A percentile compares a stretch with the other conserved stretches of the same genome.
These are phyloP conservation scores for Hypseocharis bilobata DNA, from an alignment of 441 rosid genomes.

Conservation along the genomic window DNA sequence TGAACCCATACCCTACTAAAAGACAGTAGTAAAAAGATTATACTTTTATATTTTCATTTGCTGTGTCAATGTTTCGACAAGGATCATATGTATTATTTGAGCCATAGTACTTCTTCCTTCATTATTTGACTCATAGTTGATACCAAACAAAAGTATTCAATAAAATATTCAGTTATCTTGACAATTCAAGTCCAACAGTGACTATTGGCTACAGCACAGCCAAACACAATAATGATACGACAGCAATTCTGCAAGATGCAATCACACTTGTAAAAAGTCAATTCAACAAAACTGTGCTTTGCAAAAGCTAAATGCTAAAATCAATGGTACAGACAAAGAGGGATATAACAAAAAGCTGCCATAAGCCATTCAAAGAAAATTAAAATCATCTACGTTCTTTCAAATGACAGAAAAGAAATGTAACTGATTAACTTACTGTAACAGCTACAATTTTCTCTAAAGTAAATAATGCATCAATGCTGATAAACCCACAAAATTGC, in stretches of 20 bases:
- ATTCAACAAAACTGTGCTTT: neutral
- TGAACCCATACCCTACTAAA: too few relatives aligned
- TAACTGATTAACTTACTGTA: too few relatives aligned
- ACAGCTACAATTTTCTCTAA: neutral
- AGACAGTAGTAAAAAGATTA: neutral
- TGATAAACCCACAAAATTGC: slow-evolving; percentile 10
- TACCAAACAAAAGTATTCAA: neutral
- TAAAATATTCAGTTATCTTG: neutral
- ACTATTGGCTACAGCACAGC: neutral
- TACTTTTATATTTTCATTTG: neutral
- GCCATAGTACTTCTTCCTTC: neutral
- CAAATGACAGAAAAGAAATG: too few relatives aligned
- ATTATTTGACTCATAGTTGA: neutral
- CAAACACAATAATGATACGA: neutral
- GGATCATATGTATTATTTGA: neutral
- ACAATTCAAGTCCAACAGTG: neutral
- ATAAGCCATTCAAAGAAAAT: neutral
- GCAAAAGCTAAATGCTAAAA: neutral
- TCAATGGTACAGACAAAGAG: neutral
- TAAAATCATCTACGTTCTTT: too few relatives aligned
- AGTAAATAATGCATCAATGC: neutral
- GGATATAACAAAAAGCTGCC: too few relatives aligned
- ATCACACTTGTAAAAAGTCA: neutral
- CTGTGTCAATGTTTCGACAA: neutral
- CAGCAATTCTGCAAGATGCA: neutral